Percentiles rank a stretch among this genome's conserved stretches.
Evolutionary conservation across 2,329 filamentous ascomycete genomes (phyloP).

Genomic region (Sclerotinia sclerotiorum): DNA sequence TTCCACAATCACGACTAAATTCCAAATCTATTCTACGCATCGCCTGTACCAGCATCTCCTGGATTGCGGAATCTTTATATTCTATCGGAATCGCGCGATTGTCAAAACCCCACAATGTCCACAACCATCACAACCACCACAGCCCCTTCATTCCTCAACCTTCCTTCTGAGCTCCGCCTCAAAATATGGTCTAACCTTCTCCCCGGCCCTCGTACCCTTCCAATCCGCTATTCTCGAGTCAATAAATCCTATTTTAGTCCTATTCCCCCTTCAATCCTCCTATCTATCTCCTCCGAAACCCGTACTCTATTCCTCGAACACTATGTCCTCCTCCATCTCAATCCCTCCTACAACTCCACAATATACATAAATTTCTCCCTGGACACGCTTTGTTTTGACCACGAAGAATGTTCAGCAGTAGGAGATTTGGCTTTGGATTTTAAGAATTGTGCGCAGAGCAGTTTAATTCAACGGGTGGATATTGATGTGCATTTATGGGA

Average conservation of each 20-base stretch:
- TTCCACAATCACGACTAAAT: not conserved
- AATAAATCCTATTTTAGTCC: slow-evolving; percentile 21
- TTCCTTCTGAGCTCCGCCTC: slow-evolving; percentile 24
- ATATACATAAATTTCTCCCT: slow-evolving; percentile 26
- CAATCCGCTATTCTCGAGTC: slow-evolving; percentile 16
- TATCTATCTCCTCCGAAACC: slow-evolving; percentile 24
- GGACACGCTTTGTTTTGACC: slow-evolving; percentile 27
- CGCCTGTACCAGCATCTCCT: not conserved
- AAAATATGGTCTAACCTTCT: slow-evolving; percentile 24
- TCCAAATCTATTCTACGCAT: not conserved
- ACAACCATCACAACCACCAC: slow-evolving; percentile 2
- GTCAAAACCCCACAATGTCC: slow-evolving; percentile 12
- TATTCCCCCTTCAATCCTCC: slow-evolving; percentile 18
- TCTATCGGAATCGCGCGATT: not conserved
- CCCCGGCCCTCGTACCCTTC: slow-evolving; percentile 18
- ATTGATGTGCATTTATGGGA: slow-evolving; percentile 27
- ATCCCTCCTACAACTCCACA: slow-evolving; percentile 22
- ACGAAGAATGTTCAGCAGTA: slow-evolving; percentile 25
- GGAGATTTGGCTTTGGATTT: slow-evolving; percentile 26
- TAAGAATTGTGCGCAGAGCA: slow-evolving; percentile 1
- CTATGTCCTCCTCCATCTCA: slow-evolving; percentile 21
- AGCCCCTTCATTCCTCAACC: slow-evolving; percentile 14
- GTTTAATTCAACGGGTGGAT: slow-evolving; percentile 23
- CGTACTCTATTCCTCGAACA: slow-evolving; percentile 23
- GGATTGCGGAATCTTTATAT: not conserved